phyloP scores from a whole-genome alignment of 163 green algal species.

The Coccomyxa subellipsoidea region DNA sequence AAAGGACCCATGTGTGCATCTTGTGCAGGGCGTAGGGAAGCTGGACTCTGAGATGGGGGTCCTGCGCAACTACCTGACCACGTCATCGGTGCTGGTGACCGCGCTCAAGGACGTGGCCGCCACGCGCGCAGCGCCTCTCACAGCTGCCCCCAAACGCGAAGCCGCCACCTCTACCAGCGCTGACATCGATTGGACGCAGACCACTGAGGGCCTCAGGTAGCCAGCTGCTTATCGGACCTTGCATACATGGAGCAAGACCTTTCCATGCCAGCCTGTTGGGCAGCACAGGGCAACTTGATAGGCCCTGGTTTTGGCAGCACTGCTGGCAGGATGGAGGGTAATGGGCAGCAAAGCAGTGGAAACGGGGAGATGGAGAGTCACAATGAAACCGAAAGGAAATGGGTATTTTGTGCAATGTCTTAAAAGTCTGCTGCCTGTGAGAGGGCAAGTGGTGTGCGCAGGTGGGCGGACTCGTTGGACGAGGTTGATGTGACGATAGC shows the following conservation, averaged over 20 bases:
- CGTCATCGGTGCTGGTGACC: conserved; percentile 5
- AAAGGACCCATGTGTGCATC: not conserved
- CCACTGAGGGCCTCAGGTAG: conserved; percentile 4
- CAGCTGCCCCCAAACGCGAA: not conserved
- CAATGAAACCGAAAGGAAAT: too few relatives aligned
- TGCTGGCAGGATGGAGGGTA: too few relatives aligned
- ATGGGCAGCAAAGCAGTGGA: too few relatives aligned
- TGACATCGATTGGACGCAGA: not conserved
- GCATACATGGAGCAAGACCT: too few relatives aligned
- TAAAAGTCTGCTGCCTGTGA: too few relatives aligned
- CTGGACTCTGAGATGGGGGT: conserved; percentile 39
- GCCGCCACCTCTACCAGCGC: not conserved
- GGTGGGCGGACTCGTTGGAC: conserved; percentile 36
- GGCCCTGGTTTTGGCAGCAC: too few relatives aligned
- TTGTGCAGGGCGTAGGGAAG: conserved; percentile 31
- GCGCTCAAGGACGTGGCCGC: conserved; percentile 18
- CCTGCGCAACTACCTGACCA: conserved; percentile 33
- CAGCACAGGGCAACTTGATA: too few relatives aligned
- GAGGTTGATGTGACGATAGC: conserved; percentile 42
- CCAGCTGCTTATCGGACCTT: too few relatives aligned
- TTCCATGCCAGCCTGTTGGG: too few relatives aligned
- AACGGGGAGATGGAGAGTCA: too few relatives aligned
- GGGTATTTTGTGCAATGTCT: too few relatives aligned
- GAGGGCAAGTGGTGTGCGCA: not conserved
- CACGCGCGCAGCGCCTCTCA: not conserved